Base-by-base conservation (phyloP, 2,329 filamentous ascomycete species). In the Neofusicoccum sp. region DNA sequence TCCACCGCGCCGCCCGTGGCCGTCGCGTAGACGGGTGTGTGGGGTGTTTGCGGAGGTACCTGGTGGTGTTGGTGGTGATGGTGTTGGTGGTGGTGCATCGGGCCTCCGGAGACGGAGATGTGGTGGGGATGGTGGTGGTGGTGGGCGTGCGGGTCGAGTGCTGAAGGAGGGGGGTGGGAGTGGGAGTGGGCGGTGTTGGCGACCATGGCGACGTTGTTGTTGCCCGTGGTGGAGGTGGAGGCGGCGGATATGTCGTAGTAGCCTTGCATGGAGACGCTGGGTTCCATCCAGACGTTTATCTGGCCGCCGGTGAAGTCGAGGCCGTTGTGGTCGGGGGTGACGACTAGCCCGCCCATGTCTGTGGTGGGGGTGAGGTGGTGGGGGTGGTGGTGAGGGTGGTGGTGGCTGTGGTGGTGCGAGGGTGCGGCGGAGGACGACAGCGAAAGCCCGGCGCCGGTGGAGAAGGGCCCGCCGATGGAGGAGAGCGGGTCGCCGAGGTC, bases 291-390 rank as follows among this genome's bases (percentile, higher is more conserved):
- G 44, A 78, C 71, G 58, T 72, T 70, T 60, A 79, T 76, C 40
- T 74, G 73, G 11, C 74, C 73, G 53, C 68, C 71, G 20, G 64
- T 67, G 67, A 79, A 78, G 63, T 78, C 75, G 63, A 77, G 74
- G 11, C 69, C 68, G 59, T 76, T 76, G 20, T 71, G 65, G 30
- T 71, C 65, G 24, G 24, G 34, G 38, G 44, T 20, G 56, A 9
- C 34, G 44, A 49, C 34, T 36, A 41, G 57, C 44, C 41, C 57
- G 36, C 34, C 16, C 44, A 45, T 16, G 31, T n/a, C n/a, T n/a
- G 57, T 4, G 60, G 53, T 4, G 36, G 14, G 28, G n/a, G 48
- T 24, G 57, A 64, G 73, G 63, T 76, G 74, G 8, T 70, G 67
- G 58, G 75, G 76, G 12, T 71, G 65, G 16, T 71, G 65, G 14